phyloP scores from a whole-genome alignment of 2,329 filamentous ascomycete genomes.

The Sarocladiaceae sp. region DNA sequence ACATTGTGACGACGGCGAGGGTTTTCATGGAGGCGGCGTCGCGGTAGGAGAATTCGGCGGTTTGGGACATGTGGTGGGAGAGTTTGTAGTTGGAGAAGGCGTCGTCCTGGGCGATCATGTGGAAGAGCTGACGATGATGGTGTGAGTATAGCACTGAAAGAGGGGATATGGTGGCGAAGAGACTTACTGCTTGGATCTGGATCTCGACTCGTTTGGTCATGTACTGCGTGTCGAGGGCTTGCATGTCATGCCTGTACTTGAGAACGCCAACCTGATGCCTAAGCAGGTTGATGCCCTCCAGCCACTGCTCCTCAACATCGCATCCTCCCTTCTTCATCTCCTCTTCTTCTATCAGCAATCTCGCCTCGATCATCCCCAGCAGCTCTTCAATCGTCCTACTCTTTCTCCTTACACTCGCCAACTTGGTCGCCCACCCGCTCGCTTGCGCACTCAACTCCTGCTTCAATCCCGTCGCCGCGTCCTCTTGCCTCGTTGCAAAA shows the following conservation, averaged over 20 bases:
- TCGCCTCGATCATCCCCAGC: slow-evolving; percentile 21
- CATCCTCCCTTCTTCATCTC: slow-evolving; percentile 10
- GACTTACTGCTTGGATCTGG: slow-evolving; percentile 31
- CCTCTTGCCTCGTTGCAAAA: slow-evolving; percentile 23
- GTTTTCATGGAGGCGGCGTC: slow-evolving; percentile 39
- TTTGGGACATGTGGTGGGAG: slow-evolving; percentile 15
- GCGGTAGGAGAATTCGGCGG: slow-evolving; percentile 19
- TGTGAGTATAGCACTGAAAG: background rate
- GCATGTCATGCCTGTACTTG: slow-evolving; percentile 27
- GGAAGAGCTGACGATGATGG: slow-evolving; percentile 27
- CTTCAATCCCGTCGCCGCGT: slow-evolving; percentile 45
- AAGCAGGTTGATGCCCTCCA: slow-evolving; percentile 17
- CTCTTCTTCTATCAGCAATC: background rate
- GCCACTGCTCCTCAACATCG: background rate
- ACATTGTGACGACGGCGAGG: slow-evolving; percentile 35
- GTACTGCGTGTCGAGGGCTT: slow-evolving; percentile 28
- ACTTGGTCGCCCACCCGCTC: slow-evolving; percentile 27
- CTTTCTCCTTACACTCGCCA: slow-evolving; percentile 32
- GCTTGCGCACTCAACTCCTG: slow-evolving; percentile 37
- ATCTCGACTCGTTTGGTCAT: slow-evolving; percentile 30
- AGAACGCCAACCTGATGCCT: slow-evolving; percentile 22
- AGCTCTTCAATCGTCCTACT: slow-evolving; percentile 26
- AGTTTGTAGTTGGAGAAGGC: slow-evolving; percentile 26
- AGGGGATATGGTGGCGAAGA: background rate
- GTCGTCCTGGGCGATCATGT: slow-evolving; percentile 32